Base-by-base conservation (phyloP, 345 rosid species). In the Bruguiera sexangula region DNA sequence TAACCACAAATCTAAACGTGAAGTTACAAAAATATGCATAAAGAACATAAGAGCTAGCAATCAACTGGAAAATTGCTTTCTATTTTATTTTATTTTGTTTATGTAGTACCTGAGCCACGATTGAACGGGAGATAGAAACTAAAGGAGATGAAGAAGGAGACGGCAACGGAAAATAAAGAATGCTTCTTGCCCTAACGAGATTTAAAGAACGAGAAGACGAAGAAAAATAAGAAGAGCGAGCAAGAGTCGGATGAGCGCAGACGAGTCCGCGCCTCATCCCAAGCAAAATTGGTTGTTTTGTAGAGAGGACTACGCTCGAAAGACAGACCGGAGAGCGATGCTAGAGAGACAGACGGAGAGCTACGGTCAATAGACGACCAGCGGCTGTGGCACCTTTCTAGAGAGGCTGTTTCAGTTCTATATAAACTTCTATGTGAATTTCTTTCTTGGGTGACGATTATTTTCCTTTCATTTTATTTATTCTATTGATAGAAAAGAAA, bases 31-130 rank as follows among this genome's bases (percentile, higher is more conserved):
- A 56, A 22, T 26, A 22, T 55, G 27, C 24, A 8, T 8, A n/a
- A 55, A n/a, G 54, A 63, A 2, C 3, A 62, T 39, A 62, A 6
- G 43, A 46, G 5, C 29, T 16, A 53, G 22, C 20, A 36, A 36
- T 11, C 26, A n/a, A 51, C n/a, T 15, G 27, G 27, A 1, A 55
- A 53, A 32, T 65, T 65, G 51, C 26, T 7, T 34, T 34, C 0
- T 34, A 6, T 34, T 32, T 5, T 32, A 5, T 32, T 32, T 32
- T 32, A 5, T 5, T 6, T 32, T 5, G 37, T 34, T 34, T 7
- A 34, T 6, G 9, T 34, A 34, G 20, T 36, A 82, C 93, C 82
- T 51, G 73, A 67, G 89, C 71, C 83, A 78, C 82, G 78, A 52
- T 61, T 10, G 71, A 50, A 34, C 66, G 69, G 69, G 75, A 66